phyloP scores from a whole-genome alignment of 306 rosid genomes.

The Casuarina cunninghamiana region DNA sequence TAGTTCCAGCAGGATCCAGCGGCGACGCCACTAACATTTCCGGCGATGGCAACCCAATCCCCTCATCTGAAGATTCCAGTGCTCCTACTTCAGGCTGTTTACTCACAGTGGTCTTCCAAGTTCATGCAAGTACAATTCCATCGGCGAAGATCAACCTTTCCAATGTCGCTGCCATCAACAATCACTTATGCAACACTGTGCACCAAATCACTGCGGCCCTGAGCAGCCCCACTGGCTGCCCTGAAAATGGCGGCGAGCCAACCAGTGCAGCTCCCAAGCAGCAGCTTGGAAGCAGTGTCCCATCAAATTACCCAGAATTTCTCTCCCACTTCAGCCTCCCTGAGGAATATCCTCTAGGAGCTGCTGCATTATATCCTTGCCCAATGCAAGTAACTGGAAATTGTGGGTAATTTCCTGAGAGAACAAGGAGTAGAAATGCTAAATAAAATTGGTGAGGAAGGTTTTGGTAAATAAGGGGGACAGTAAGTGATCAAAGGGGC shows the following conservation, averaged over 20 bases:
- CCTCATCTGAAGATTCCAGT: constrained; percentile 26
- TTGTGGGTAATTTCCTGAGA: constrained; percentile 20
- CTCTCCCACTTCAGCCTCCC: too few relatives aligned
- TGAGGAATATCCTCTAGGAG: too few relatives aligned
- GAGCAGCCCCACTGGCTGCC: constrained; percentile 10
- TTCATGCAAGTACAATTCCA: constrained; percentile 79
- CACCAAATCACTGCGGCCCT: constrained; percentile 74
- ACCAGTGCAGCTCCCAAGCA: constrained; percentile 31
- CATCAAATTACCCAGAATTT: too few relatives aligned
- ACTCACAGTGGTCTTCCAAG: constrained; percentile 76
- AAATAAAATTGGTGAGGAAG: not conserved
- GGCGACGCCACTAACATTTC: not conserved
- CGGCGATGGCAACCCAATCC: constrained; percentile 4
- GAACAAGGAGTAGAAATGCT: not conserved
- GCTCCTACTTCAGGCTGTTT: constrained; percentile 50
- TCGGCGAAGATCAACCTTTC: constrained; percentile 77
- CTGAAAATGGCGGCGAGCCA: constrained; percentile 38
- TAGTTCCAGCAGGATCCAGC: constrained; percentile 49
- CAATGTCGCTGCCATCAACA: constrained; percentile 74
- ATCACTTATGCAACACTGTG: constrained; percentile 77
- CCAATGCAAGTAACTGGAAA: too few relatives aligned
- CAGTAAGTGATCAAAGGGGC: not conserved
- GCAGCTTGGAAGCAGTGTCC: constrained; percentile 13
- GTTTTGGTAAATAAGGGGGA: constrained; percentile 24
- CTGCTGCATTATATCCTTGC: too few relatives aligned